Base-by-base conservation (phyloP, 352 stramenopile species). In the Phytophthora hibernalis region DNA sequence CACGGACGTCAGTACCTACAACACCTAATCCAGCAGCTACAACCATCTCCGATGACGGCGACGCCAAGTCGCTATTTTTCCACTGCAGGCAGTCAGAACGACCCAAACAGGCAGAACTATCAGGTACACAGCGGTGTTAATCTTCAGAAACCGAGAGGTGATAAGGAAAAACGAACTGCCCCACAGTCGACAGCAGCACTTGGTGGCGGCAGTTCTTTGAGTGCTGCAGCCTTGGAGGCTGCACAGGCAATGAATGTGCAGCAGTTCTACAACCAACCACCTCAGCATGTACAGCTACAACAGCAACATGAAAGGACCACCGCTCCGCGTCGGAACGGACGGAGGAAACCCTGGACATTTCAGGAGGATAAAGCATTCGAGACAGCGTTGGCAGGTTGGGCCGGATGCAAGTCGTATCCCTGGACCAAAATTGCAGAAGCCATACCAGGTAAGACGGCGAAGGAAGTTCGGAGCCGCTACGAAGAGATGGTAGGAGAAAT, bases 331-430 rank as follows among this genome's bases (percentile, higher is more conserved):
- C 74, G 74, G 43, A 77, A 77, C 50, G 64, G 57, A 43, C 49
- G 57, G 26, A 60, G 55, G 5, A 91, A 84, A 31, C 50, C 68
- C 12, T 96, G 89, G 89, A 93, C 70, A 28, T 90, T 91, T 40
- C 78, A 94, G 49, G 87, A 96, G 68, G 87, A 96, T 61, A 92
- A 92, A 69, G 72, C 80, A 2, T 87, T 96, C 54, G 89, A 96
- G 68, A 84, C 66, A 30, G 82, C 79, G 38, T 70, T 96, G 15
- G 87, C 87, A 51, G 57, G 72, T 43, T 95, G 85, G 77, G 70
- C 62, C 16, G 75, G 61, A 18, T 74, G 63, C 48, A 88, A 82
- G 31, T 77, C 86, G n/a, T 92, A 91, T 58, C 83, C 83, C 43
- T 96, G 89, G 89, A 67, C 76, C 11, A 91, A 91, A 68, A 93